Evolutionary conservation across 352 stramenopile genomes (phyloP), one percentile per base, ranked within the genome.

Genomic region (Pythium utonaiense): DNA sequence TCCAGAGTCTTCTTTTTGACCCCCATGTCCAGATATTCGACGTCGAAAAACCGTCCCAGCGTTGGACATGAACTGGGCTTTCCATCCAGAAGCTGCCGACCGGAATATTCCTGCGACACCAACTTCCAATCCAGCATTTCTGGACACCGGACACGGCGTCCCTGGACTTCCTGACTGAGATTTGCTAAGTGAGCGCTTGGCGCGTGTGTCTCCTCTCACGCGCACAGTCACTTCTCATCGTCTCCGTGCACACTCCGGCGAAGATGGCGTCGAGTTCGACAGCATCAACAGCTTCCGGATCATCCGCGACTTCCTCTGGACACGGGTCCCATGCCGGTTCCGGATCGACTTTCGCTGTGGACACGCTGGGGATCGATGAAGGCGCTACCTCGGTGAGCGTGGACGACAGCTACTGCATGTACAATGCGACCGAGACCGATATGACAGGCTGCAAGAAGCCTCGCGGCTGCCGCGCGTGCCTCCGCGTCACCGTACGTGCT

Each of bases 391-490:
- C 36, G 12, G 25, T n/a, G 21, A 21, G 12, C 10, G 53, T 60
- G n/a, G 27, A 51, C 28, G 53, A 60, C 53, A 33, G 33, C 22
- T 60, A 53, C 53, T 60, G 53, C 31, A 31, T 34, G 40, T 53
- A 40, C 41, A 53, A 53, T 30, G 16, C 53, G 16, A 34, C 53
- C 41, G 53, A 52, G 30, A 52, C 28, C 28, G 53, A 60, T 12
- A 47, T 19, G 7, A n/a, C 41, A 16, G 53, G 53, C 27, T 60
- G 53, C 28, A 53, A 53, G 53, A 52, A 44, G 40, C 53, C 53
- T 1, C 53, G 53, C 28, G 21, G 25, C 16, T 60, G 53, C 53
- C 19, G 41, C 53, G 27, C 53, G 6, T 60, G 53, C 21, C 42
- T 60, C 13, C 53, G 41, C 3, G 53, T 60, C 7, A 38, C 42